Evolutionary conservation across 352 stramenopile genomes (phyloP), one percentile per base, ranked within the genome.

Genomic region (Phytophthora fragariaefolia): DNA sequence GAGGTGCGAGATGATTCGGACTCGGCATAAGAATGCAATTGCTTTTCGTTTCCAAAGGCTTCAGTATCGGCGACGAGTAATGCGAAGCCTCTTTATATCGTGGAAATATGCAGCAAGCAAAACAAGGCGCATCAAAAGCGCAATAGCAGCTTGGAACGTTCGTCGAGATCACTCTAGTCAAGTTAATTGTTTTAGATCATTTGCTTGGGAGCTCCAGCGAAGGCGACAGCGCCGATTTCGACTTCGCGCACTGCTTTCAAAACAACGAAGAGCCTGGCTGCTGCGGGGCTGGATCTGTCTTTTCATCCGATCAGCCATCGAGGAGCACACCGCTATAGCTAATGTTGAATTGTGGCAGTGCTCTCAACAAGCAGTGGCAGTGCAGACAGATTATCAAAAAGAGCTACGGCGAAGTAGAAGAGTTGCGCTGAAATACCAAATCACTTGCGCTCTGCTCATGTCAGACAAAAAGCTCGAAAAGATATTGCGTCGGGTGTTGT

Each of bases 371-470:
- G 48, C 60, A 4, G 58, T 77, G 15, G 60, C 63, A 3, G 63
- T 43, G 20, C 63, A 72, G 6, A 15, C 4, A 22, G 32, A n/a
- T 20, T 76, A 43, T 22, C 49, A 53, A 1, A 46, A 61, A 43
- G 65, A 72, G 15, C 49, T 67, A 15, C 38, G 34, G 13, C 71
- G 71, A 6, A 62, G 66, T 17, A 65, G 45, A 12, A 76, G 70
- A n/a, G 23, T 63, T 12, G 20, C 28, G 0, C 50, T 70, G 51
- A 71, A 66, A 45, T 83, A 77, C 47, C 71, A 78, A 54, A 36
- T 80, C 24, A 69, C 63, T n/a, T 80, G 72, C 10, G 65, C 71
- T 28, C 52, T 83, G 12, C 17, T 52, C 18, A 62, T 80, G 57
- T 59, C 64, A 22, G 69, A 80, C 27, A 58, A 50, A 22, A 75